Evolutionary conservation across 2,329 filamentous ascomycete genomes (phyloP).

Genomic region (Neofusicoccum sp.): DNA sequence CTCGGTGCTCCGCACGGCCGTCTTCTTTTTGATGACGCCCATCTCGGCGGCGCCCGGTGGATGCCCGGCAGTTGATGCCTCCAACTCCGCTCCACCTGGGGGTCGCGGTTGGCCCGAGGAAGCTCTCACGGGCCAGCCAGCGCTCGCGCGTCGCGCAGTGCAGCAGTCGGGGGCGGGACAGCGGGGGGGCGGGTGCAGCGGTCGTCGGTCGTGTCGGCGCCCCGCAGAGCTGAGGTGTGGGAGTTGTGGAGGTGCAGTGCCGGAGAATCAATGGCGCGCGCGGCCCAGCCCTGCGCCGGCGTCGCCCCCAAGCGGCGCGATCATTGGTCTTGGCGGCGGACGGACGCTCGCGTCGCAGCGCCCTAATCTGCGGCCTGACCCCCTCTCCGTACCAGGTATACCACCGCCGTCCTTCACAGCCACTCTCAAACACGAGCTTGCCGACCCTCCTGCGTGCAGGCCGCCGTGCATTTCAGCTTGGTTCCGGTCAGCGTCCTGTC

Average conservation of each 20-base stretch:
- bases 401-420: slow-evolving; percentile 17
- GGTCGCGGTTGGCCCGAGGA: slow-evolving; percentile 7
- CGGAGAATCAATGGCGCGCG: slow-evolving; percentile 13
- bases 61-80: not conserved
- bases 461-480: slow-evolving; percentile 18
- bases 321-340: slow-evolving; percentile 6
- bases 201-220: not conserved
- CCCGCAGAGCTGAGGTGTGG: slow-evolving; percentile 8
- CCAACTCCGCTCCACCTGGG: slow-evolving; percentile 11
- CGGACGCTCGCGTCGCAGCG: too few species aligned
- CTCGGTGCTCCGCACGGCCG: slow-evolving; percentile 77
- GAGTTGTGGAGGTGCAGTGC: not conserved
- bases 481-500: slow-evolving; percentile 17
- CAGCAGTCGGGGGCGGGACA: not conserved
- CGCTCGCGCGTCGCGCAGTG: not conserved
- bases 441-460: slow-evolving; percentile 13
- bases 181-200: not conserved
- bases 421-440: slow-evolving; percentile 9
- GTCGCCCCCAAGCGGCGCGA: not conserved
- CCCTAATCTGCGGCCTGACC: slow-evolving; percentile 14
- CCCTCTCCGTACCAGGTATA: slow-evolving; percentile 17
- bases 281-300: slow-evolving; percentile 3
- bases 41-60: slow-evolving; percentile 48
- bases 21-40: slow-evolving; percentile 97
- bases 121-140: slow-evolving; percentile 11